Base-by-base conservation (phyloP, 805 yeast genomes). In the Starmera dryadoides region DNA sequence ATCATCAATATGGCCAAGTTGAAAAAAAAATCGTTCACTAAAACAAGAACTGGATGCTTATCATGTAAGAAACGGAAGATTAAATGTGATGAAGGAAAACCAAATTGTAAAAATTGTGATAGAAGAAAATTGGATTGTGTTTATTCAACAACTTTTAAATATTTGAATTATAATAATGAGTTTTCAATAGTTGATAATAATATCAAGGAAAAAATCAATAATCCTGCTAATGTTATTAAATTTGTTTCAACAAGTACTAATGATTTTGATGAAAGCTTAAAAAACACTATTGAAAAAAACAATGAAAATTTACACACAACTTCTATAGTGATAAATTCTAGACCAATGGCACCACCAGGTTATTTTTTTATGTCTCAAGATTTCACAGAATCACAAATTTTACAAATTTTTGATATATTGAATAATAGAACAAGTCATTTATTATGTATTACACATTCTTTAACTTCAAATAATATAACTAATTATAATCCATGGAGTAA, bases 401-500 rank as follows among this genome's bases (percentile, higher is more conserved):
- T 50, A 6, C 40, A 39, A 29, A 58, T 59, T 14, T 55, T 50
- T 33, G 48, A 50, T 11, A 51, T 70, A 5, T 73, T 69, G 44
- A 72, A 70, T 41, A 58, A 64, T 33, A 10, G 32, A 8, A 71
- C 77, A 1, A 69, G 74, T 42, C 68, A 67, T 2, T 69, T 80
- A 38, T 68, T 81, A 74, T 75, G 83, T 6, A 76, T 80, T 40
- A n/a, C n/a, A n/a, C n/a, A n/a, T n/a, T n/a, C n/a, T 15, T 15
- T 29, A 29, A 77, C 75, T 45, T 74, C 77, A 44, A 84, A 84
- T 0, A 29, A 18, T 15, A 12, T n/a, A n/a, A 76, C 77, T 0
- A 58, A 71, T 3, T 84, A 79, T 44, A 80, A 81, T 48, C 87
- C 86, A 6, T 81, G 87, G 87, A 58, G 81, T 36, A 66, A 69